These are phyloP conservation scores for Cyanidioschyzon merolae DNA, from an alignment of 23 red algal genomes.

Conservation along the genomic window DNA sequence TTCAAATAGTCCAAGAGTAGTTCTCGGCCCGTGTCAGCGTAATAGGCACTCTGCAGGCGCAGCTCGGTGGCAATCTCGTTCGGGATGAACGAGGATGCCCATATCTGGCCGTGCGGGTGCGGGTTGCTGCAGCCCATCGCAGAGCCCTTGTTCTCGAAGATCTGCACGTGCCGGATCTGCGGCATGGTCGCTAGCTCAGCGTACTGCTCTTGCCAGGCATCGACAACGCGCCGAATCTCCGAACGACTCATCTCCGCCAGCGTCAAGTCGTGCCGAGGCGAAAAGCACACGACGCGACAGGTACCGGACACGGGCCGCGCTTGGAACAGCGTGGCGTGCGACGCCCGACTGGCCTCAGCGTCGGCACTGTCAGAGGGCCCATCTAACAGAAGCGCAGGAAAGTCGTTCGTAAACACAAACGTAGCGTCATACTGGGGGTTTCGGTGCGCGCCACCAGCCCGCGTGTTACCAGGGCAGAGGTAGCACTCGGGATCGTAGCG, in stretches of 20 bases:
- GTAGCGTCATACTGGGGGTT: constrained; percentile 75
- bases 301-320: constrained; percentile 54
- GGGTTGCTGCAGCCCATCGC: constrained; percentile 97
- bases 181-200: constrained; percentile 31
- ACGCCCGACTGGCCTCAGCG: neutral
- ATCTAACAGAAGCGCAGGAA: constrained; percentile 58
- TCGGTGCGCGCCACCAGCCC: constrained; percentile 41
- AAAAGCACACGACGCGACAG: constrained; percentile 92
- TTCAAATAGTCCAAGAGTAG: constrained; percentile 64
- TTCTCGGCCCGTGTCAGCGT: constrained; percentile 31
- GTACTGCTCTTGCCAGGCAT: constrained; percentile 75
- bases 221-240: constrained; percentile 50
- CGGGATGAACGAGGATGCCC: constrained; percentile 76
- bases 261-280: constrained; percentile 77
- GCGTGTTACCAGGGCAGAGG: constrained; percentile 77
- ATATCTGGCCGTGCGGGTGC: constrained; percentile 95
- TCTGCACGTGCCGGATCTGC: constrained; percentile 79
- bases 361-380: constrained; percentile 41
- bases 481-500: constrained; percentile 81
- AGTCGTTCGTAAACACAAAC: constrained; percentile 97
- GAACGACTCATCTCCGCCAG: constrained; percentile 80
- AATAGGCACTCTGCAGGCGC: constrained; percentile 43
- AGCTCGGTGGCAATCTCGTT: constrained; percentile 46
- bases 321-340: constrained; percentile 24
- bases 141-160: constrained; percentile 95